These are phyloP conservation scores for Kluyveromyces marxianus DNA, from an alignment of 1,139 yeast genomes.

Conservation along the genomic window DNA sequence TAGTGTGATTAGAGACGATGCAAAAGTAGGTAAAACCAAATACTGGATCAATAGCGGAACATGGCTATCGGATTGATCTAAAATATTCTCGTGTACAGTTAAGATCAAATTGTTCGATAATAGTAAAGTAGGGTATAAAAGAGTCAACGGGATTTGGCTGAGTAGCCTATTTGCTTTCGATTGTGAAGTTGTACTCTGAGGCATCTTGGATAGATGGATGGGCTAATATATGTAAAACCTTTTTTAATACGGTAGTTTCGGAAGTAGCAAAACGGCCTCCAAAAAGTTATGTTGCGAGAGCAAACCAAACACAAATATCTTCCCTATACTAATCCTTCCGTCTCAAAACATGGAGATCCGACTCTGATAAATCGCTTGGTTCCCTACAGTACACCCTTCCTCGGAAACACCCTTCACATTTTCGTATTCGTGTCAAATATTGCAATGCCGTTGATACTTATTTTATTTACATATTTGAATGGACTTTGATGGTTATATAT, in stretches of 20 bases:
- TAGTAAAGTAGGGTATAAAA: conserved; percentile 33
- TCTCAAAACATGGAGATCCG: too few species aligned
- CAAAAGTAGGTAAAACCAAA: conserved; percentile 24
- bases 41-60: conserved; percentile 12
- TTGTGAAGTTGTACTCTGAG: background rate
- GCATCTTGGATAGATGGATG: background rate
- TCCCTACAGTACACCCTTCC: too few species aligned
- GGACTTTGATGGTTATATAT: background rate
- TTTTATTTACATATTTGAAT: too few species aligned
- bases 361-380: too few species aligned
- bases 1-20: conserved; percentile 18
- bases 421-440: too few species aligned
- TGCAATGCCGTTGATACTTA: too few species aligned
- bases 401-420: too few species aligned
- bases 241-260: too few species aligned
- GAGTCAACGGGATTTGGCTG: conserved; percentile 30
- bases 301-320: too few species aligned
- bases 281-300: too few species aligned
- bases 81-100: conserved; percentile 12
- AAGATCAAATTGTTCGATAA: conserved; percentile 29
- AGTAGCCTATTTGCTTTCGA: conserved; percentile 12
- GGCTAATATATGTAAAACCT: background rate
- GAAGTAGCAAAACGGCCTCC: too few species aligned
- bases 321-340: too few species aligned
- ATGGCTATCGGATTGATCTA: conserved; percentile 4